Percentiles rank a stretch among this genome's conserved stretches.
Conservation (phyloP, 495 filamentous ascomycete species). For the Lepraria neglecta region DNA sequence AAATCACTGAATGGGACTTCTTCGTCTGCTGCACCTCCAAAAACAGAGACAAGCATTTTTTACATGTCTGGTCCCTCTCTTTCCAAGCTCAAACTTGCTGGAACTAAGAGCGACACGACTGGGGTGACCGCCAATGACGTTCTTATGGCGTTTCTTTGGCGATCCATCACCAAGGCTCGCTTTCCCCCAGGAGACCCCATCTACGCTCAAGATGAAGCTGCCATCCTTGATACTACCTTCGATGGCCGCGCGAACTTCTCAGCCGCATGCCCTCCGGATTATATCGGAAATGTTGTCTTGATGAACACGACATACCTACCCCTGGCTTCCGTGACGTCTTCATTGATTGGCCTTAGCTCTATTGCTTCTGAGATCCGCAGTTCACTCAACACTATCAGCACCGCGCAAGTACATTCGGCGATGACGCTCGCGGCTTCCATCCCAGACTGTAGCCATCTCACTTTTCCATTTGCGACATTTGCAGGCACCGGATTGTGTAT, state of each 20-base stretch:
- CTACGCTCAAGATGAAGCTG: constrained; percentile 23
- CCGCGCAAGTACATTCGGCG: constrained; percentile 9
- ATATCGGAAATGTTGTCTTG: constrained; percentile 31
- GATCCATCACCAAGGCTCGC: constrained; percentile 31
- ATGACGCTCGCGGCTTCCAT: constrained; percentile 5
- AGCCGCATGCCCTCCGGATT: constrained; percentile 25
- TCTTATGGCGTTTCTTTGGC: constrained; percentile 35
- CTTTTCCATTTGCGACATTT: constrained; percentile 3
- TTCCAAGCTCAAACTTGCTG: constrained; percentile 13
- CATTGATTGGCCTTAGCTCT: background rate
- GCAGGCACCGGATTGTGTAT: background rate
- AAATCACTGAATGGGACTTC: constrained; percentile 5
- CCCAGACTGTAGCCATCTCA: constrained; percentile 10
- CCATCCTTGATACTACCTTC: constrained; percentile 31
- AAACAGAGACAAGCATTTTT: constrained; percentile 27
- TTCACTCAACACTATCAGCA: constrained; percentile 1
- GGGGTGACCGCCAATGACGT: constrained; percentile 31
- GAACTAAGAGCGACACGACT: constrained; percentile 25
- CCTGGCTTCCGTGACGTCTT: constrained; percentile 11
- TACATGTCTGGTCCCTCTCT: constrained; percentile 1
- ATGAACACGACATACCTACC: constrained; percentile 27
- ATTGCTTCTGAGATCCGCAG: constrained; percentile 2
- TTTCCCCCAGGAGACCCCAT: constrained; percentile 21
- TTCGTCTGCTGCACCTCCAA: constrained; percentile 25
- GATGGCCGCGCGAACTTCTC: constrained; percentile 33